These are phyloP conservation scores for Pichia deserticola DNA, from an alignment of 805 yeast species.

Conservation along the genomic window DNA sequence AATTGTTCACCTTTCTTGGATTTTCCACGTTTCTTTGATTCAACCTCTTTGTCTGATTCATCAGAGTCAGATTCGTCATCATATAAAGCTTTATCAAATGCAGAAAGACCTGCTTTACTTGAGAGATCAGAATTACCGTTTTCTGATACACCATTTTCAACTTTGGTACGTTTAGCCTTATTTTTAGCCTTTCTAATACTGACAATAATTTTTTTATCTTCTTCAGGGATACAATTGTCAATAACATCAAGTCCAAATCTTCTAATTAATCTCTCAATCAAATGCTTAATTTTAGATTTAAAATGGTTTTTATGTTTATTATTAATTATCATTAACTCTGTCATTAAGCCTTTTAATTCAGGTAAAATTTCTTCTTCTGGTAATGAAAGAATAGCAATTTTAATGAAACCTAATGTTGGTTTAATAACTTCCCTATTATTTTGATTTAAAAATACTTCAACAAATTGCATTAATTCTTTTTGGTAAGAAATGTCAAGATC, in stretches of 20 bases:
- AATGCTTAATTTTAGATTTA: slow-evolving; percentile 86
- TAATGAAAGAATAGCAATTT: slow-evolving; percentile 75
- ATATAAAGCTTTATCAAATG: slow-evolving; percentile 87
- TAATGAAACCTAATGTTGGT: slow-evolving; percentile 89
- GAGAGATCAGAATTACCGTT: slow-evolving; percentile 16
- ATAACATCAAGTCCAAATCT: slow-evolving; percentile 86
- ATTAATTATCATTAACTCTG: slow-evolving; percentile 81
- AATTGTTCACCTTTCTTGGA: slow-evolving; percentile 38
- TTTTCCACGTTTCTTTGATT: slow-evolving; percentile 15
- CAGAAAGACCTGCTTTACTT: slow-evolving; percentile 49
- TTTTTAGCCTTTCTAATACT: slow-evolving; percentile 83
- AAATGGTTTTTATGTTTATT: slow-evolving; percentile 95
- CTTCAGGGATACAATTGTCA: slow-evolving; percentile 81
- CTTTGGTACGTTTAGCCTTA: slow-evolving; percentile 30
- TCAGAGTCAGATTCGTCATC: slow-evolving; percentile 56
- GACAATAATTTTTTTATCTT: slow-evolving; percentile 71
- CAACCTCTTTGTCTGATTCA: slow-evolving; percentile 40
- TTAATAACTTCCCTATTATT: slow-evolving; percentile 90
- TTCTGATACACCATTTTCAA: slow-evolving; percentile 7
- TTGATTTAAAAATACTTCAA: slow-evolving; percentile 84
- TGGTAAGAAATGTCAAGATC: slow-evolving; percentile 52
- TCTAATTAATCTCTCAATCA: slow-evolving; percentile 83
- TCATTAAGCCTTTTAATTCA: slow-evolving; percentile 57
- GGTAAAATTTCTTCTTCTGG: slow-evolving; percentile 70
- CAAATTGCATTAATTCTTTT: slow-evolving; percentile 73